These are phyloP conservation scores for Apiotrichum akiyoshidainum DNA, from an alignment of 1,284 basidiomycete species.

Conservation along the genomic window DNA sequence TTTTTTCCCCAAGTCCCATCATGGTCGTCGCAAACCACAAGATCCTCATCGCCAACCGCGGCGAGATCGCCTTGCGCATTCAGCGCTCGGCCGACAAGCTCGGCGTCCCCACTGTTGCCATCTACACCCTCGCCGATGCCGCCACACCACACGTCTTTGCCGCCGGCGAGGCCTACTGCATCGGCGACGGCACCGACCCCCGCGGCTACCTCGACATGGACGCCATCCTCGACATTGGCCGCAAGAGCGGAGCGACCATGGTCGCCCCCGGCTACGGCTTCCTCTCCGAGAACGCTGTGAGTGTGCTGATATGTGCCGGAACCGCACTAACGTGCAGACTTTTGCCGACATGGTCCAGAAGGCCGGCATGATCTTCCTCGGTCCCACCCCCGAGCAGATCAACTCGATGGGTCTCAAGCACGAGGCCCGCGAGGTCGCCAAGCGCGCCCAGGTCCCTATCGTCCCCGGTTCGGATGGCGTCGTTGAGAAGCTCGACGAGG, in stretches of 20 bases:
- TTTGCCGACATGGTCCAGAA: constrained; percentile 58
- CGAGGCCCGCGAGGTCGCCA: constrained; percentile 58
- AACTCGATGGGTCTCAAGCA: constrained; percentile 63
- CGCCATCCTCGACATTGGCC: constrained; percentile 55
- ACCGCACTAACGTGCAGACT: constrained; percentile 21
- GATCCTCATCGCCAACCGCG: constrained; percentile 83
- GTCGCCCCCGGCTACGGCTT: constrained; percentile 67
- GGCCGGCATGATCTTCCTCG: constrained; percentile 61
- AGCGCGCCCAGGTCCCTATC: constrained; percentile 56
- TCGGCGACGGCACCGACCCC: constrained; percentile 49
- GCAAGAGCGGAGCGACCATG: constrained; percentile 54
- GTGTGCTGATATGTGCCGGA: background rate
- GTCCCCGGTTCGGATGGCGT: constrained; percentile 60
- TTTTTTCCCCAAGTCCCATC: background rate
- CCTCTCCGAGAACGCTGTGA: constrained; percentile 61
- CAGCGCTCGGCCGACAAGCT: constrained; percentile 84
- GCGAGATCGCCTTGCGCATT: constrained; percentile 90
- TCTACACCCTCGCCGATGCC: constrained; percentile 81
- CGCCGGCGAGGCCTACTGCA: constrained; percentile 48
- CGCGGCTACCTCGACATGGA: constrained; percentile 54
- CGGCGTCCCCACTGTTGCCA: constrained; percentile 83
- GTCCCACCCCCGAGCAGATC: constrained; percentile 60
- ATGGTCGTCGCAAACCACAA: constrained; percentile 52
- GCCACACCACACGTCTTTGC: constrained; percentile 68
- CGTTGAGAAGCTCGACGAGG: constrained; percentile 54